Evolutionary conservation across 179 eudicot genomes (phyloP), one percentile per base, ranked within the genome.

Genomic region (Carnegiea gigantea): DNA sequence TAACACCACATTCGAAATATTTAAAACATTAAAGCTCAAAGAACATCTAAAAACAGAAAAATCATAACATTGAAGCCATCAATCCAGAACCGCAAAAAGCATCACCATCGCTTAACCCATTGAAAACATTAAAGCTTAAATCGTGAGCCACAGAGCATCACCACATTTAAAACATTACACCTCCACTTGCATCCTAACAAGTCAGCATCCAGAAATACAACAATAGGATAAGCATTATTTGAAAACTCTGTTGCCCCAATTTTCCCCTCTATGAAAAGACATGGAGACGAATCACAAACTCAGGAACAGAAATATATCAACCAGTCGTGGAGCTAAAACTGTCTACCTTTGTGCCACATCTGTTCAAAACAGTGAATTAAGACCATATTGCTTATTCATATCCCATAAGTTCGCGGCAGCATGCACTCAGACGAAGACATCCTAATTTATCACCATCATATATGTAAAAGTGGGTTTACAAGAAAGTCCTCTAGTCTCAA

Each of bases 171-270:
- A 28, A 28, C 30, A 28, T 28, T 28, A 28, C 30, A 28, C 0
- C 30, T 28, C 30, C 30, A 28, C 1, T 1, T 28, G 1, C 30
- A 28, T 97, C 84, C 99, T 97, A 92, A 85, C 84, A 92, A 65
- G 48, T 85, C 82, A 85, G 77, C 85, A 84, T 73, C 75, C 68
- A 84, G 74, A 20, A 5, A 49, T 48, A 51, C 70, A 82, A 74
- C 33, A 15, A 21, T 36, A 70, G 40, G 82, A 86, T 83, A 60
- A 79, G 83, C 51, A 2, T 73, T 53, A 0, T 54, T 24, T n/a
- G 12, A 23, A 62, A 8, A 62, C 26, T n/a, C 28, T 62, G 30
- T 28, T 28, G 30, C 1, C 30, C 1, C 1, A 28, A 28, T 26
- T 21, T 67, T 51, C 17, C 57, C 57, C 4, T 51, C 57, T 51